Percentiles rank a stretch among this genome's conserved stretches.
Conservation (phyloP, 371 early-diverging fungal genomes). For the Batkoa obscura region DNA sequence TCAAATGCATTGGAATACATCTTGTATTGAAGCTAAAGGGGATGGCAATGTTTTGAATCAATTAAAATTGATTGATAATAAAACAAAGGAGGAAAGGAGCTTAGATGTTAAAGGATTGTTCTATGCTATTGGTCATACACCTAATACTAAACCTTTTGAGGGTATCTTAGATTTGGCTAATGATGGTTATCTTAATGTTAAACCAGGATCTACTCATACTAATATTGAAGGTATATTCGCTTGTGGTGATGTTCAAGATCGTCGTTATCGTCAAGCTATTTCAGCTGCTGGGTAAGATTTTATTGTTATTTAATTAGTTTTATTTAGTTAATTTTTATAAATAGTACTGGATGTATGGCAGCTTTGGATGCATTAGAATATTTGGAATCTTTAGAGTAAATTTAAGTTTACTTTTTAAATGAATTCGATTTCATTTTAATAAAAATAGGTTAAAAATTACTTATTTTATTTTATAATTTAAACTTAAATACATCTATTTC, state of each 20-base stretch:
- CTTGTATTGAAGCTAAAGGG: slow-evolving; percentile 71
- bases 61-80: slow-evolving; percentile 49
- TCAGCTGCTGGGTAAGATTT: slow-evolving; percentile 33
- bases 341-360: slow-evolving; percentile 85
- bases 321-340: slow-evolving; percentile 6
- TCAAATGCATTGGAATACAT: slow-evolving; percentile 76
- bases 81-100: slow-evolving; percentile 35
- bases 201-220: slow-evolving; percentile 66
- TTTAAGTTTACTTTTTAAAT: too few species aligned
- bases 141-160: slow-evolving; percentile 67
- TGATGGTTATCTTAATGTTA: slow-evolving; percentile 77
- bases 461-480: too few species aligned
- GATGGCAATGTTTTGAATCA: slow-evolving; percentile 51
- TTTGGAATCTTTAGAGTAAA: slow-evolving; percentile 6
- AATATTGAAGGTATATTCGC: slow-evolving; percentile 88
- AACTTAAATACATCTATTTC: too few species aligned
- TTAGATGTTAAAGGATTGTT: slow-evolving; percentile 82
- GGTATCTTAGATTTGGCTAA: slow-evolving; percentile 55
- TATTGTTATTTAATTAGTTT: neutral
- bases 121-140: slow-evolving; percentile 97
- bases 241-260: slow-evolving; percentile 97
- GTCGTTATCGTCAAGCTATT: slow-evolving; percentile 70
- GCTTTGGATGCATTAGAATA: slow-evolving; percentile 44
- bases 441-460: too few species aligned
- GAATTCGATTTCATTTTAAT: too few species aligned